Base-by-base conservation (phyloP, 441 rosid species). In the Caryocar brasiliense region DNA sequence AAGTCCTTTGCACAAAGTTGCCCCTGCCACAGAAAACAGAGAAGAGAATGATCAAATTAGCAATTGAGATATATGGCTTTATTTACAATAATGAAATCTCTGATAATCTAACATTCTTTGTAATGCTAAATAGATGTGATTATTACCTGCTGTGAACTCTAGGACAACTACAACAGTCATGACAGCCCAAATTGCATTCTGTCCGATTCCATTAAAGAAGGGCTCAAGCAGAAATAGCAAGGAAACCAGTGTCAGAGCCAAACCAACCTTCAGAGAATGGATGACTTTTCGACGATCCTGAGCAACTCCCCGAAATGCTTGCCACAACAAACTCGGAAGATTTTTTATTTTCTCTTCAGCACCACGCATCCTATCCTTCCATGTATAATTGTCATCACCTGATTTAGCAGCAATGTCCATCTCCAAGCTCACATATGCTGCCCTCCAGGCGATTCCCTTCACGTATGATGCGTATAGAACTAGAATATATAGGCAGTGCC, bases 111-210 rank as follows among this genome's bases (percentile, higher is more conserved):
- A n/a, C n/a, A n/a, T n/a, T n/a, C n/a, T n/a, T n/a, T n/a, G n/a
- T n/a, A n/a, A n/a, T n/a, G n/a, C n/a, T n/a, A n/a, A n/a, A n/a
- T n/a, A n/a, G n/a, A n/a, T n/a, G n/a, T n/a, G n/a, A n/a, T n/a
- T n/a, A n/a, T n/a, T n/a, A 83, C 97, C 95, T 19, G 81, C 88
- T 11, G 90, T 83, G 60, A 84, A 90, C 73, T 86, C 95, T 6
- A 86, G 78, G 36, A 86, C 96, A 35, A 90, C 96, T 7, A 90
- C 96, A 18, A 90, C 95, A 7, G 98, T 86, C 89, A 86, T 73
- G 62, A 86, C 92, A n/a, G 96, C 90, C 92, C 98, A 86, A 9
- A 90, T 79, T 17, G 92, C 83, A 66, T 26, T 78, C 3, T 58
- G 56, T 4, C 95, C 96, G 7, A 86, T 55, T 21, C 78, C 80